phyloP scores from a whole-genome alignment of 768 basidiomycete species.

The Naganishia vishniacii region DNA sequence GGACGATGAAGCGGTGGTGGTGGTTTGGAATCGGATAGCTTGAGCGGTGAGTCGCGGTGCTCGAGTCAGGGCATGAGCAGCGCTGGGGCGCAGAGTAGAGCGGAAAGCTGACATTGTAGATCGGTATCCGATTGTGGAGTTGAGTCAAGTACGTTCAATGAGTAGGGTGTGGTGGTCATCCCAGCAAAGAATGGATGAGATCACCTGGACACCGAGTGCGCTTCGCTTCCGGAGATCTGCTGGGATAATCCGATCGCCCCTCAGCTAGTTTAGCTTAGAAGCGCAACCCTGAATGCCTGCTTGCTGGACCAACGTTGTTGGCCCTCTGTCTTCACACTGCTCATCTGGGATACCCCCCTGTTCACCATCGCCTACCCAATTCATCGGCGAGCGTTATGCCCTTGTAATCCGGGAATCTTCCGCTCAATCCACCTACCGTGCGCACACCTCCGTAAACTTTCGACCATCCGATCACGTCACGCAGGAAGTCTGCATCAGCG shows the following conservation, averaged over 20 bases:
- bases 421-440: not conserved
- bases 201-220: too few species aligned
- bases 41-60: not conserved
- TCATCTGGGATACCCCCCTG: too few species aligned
- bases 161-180: too few species aligned
- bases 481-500: not conserved
- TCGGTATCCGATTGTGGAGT: not conserved
- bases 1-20: slow-evolving; percentile 26
- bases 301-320: too few species aligned
- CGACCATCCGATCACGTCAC: too few species aligned
- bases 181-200: too few species aligned
- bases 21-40: slow-evolving; percentile 20
- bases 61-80: not conserved
- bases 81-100: slow-evolving; percentile 5
- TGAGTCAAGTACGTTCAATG: not conserved
- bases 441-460: not conserved
- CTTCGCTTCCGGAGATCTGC: too few species aligned
- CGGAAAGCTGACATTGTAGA: slow-evolving; percentile 17
- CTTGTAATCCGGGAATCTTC: not conserved
- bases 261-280: too few species aligned
- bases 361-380: too few species aligned
- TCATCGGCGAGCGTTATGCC: not conserved
- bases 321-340: too few species aligned
- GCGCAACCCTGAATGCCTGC: too few species aligned
- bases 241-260: too few species aligned